Percentiles rank a stretch among this genome's conserved stretches.
phyloP scores from a whole-genome alignment of 2,329 filamentous ascomycete species.

The Pyrenochaeta sp. region DNA sequence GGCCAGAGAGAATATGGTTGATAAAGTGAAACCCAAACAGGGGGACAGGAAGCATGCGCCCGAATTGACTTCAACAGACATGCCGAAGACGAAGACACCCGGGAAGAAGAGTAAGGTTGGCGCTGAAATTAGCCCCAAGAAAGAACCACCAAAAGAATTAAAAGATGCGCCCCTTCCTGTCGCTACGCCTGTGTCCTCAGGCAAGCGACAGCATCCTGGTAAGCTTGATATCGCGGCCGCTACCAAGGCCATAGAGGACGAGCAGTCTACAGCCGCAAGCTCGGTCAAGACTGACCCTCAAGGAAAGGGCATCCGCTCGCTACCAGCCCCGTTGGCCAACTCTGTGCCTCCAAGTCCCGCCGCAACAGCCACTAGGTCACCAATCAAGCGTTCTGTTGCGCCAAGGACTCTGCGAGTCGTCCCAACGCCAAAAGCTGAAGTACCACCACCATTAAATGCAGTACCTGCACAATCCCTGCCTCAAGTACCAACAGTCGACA shows the following conservation, averaged over 20 bases:
- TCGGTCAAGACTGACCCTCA: conserved; percentile 33
- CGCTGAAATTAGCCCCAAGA: conserved; percentile 21
- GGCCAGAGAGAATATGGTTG: conserved; percentile 8
- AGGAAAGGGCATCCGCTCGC: conserved; percentile 32
- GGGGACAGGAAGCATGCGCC: conserved; percentile 28
- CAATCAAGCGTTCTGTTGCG: conserved; percentile 51
- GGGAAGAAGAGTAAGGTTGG: conserved; percentile 24
- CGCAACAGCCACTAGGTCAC: conserved; percentile 59
- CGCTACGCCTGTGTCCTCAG: conserved; percentile 18
- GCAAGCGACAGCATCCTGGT: conserved; percentile 54
- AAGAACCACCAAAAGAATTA: conserved; percentile 8
- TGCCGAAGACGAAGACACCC: conserved; percentile 28
- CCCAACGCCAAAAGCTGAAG: conserved; percentile 71
- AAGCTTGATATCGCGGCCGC: conserved; percentile 59
- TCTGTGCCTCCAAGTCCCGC: conserved; percentile 61
- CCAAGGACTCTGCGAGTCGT: conserved; percentile 75
- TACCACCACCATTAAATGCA: conserved; percentile 53
- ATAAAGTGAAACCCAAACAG: conserved; percentile 10
- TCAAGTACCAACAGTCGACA: conserved; percentile 48
- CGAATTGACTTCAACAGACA: conserved; percentile 24
- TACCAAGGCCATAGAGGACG: conserved; percentile 31
- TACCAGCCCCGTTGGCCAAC: conserved; percentile 55
- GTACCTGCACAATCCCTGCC: conserved; percentile 40
- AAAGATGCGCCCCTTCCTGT: conserved; percentile 9
- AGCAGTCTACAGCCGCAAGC: conserved; percentile 19